Percentiles rank a stretch among this genome's conserved stretches.
Evolutionary conservation across 192 early-diverging fungal species (phyloP).

Genomic region (Geranomyces variabilis): DNA sequence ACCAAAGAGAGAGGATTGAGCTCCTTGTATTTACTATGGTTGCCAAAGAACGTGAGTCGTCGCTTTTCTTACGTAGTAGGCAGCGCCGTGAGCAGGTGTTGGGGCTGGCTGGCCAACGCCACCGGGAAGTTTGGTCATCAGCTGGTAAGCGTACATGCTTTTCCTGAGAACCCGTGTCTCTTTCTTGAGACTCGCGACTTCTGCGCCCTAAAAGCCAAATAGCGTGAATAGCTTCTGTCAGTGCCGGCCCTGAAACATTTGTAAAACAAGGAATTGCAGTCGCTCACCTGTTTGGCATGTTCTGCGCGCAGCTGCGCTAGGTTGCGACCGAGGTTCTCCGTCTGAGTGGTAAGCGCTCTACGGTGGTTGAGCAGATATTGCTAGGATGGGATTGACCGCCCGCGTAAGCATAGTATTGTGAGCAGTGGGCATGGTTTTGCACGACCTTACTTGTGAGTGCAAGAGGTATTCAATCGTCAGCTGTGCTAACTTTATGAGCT

Average conservation of each 20-base stretch:
- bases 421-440: too few species aligned
- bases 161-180: constrained; percentile 53
- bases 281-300: constrained; percentile 41
- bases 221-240: too few species aligned
- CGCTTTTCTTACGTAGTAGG: constrained; percentile 5
- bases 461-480: constrained; percentile 62
- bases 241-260: background rate
- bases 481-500: constrained; percentile 60
- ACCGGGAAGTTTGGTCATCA: constrained; percentile 55
- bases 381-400: constrained; percentile 8
- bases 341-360: constrained; percentile 24
- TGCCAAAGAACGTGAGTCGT: too few species aligned
- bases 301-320: constrained; percentile 15
- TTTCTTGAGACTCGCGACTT: constrained; percentile 43
- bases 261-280: background rate
- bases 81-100: background rate
- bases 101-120: constrained; percentile 3
- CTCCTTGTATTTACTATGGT: background rate
- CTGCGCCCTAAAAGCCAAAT: constrained; percentile 28
- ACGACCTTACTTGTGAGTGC: constrained; percentile 47
- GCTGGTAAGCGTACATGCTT: constrained; percentile 53
- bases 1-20: background rate
- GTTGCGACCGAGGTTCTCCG: constrained; percentile 16
- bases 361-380: constrained; percentile 29
- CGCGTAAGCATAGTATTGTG: background rate